These are phyloP conservation scores for Microthlaspi erraticum DNA, from an alignment of 345 rosid genomes.

Conservation along the genomic window DNA sequence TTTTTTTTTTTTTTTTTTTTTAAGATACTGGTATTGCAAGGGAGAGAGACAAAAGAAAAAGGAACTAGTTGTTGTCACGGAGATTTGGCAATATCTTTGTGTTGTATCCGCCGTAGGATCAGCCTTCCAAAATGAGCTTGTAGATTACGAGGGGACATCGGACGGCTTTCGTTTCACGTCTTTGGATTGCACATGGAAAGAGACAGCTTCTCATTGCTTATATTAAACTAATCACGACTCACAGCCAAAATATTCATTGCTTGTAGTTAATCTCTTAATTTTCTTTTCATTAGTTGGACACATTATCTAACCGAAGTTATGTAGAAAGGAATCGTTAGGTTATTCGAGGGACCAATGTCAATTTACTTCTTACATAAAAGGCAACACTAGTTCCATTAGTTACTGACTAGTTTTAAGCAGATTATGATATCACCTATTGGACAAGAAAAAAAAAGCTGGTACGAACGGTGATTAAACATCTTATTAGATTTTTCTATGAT, in stretches of 20 bases:
- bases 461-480: background rate
- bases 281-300: slow-evolving; percentile 13
- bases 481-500: background rate
- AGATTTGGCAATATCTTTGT: slow-evolving; percentile 37
- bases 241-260: slow-evolving; percentile 4
- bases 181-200: slow-evolving; percentile 44
- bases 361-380: background rate
- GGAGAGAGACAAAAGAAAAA: slow-evolving; percentile 29
- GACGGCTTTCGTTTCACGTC: slow-evolving; percentile 9
- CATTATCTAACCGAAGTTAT: background rate
- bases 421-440: background rate
- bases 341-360: background rate
- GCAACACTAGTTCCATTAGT: background rate
- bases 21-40: background rate
- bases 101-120: slow-evolving; percentile 29
- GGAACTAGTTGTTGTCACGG: slow-evolving; percentile 34
- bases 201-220: slow-evolving; percentile 21
- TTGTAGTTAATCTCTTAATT: background rate
- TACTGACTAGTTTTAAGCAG: background rate
- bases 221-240: slow-evolving; percentile 29
- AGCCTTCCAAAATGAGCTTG: slow-evolving; percentile 35
- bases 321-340: background rate
- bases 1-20: background rate
- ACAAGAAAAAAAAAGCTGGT: background rate
- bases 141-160: slow-evolving; percentile 37